Base-by-base conservation (phyloP, 257 asterid species). In the Ilex aquifolium region DNA sequence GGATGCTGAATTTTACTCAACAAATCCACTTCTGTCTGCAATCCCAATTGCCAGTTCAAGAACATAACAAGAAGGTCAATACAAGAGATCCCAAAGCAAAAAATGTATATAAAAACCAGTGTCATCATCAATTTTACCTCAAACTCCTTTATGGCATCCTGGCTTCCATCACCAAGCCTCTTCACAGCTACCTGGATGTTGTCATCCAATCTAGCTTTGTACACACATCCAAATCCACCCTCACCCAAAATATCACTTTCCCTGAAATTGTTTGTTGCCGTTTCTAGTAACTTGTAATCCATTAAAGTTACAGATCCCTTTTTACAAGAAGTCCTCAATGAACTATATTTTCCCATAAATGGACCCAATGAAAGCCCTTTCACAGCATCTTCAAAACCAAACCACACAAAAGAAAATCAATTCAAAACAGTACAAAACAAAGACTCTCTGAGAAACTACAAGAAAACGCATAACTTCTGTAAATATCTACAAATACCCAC, bases 191-290 rank as follows among this genome's bases (percentile, higher is more conserved):
- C 88, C 72, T 60, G 74, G 29, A 61, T 59, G 67, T 77, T 63
- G 5, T 73, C 88, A 29, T 79, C 82, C 58, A 87, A 74, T 52
- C 72, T 73, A 69, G 74, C 95, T 70, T 59, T 77, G 78, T 87
- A 87, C 5, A 87, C 95, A 62, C 85, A 73, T 59, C 95, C 95
- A 59, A 84, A 87, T 56, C 92, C 95, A 48, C 95, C 95, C 1
- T 55, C 66, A 13, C 95, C 95, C 76, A 87, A 70, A 1, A 84
- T 73, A 16, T 80, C 78, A 32, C 65, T 76, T 32, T 84, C 82
- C 15, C 57, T 44, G 63, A 87, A 87, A 69, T 69, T 64, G 46
- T 79, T 77, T 7, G 95, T 80, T 36, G 93, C 93, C 16, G 70
- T 61, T 77, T 87, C 93, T 27, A 87, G 58, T 30, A 63, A 58